phyloP scores from a whole-genome alignment of 2,329 filamentous ascomycete genomes.

The Fonsecaea erecta region DNA sequence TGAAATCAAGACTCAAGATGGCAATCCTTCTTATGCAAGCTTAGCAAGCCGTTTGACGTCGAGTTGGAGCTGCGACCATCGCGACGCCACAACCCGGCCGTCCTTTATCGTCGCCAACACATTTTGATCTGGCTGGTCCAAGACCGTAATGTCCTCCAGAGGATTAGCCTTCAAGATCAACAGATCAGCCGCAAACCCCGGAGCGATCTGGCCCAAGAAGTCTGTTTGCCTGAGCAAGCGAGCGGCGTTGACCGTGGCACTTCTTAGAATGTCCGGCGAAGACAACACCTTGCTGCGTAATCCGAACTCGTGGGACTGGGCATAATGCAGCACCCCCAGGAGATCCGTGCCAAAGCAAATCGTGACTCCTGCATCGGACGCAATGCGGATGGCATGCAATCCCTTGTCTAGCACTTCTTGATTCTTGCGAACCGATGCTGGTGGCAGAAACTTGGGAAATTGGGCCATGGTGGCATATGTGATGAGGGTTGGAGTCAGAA shows the following conservation, averaged over 20 bases:
- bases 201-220: slow-evolving; percentile 55
- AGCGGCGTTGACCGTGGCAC: not conserved
- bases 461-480: slow-evolving; percentile 48
- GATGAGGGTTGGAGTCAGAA: slow-evolving; percentile 60
- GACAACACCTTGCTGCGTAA: slow-evolving; percentile 44
- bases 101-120: slow-evolving; percentile 61
- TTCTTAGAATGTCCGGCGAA: not conserved
- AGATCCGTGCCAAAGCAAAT: slow-evolving; percentile 63
- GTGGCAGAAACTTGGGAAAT: slow-evolving; percentile 45
- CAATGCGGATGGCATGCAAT: slow-evolving; percentile 54
- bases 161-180: slow-evolving; percentile 59
- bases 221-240: slow-evolving; percentile 53
- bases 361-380: slow-evolving; percentile 57
- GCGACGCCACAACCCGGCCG: slow-evolving; percentile 49
- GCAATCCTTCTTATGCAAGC: no score
- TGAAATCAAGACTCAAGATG: no score
- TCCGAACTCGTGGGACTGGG: slow-evolving; percentile 57
- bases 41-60: not conserved
- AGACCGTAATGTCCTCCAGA: slow-evolving; percentile 57
- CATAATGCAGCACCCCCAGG: slow-evolving; percentile 54
- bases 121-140: slow-evolving; percentile 53
- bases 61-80: slow-evolving; percentile 15
- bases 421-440: slow-evolving; percentile 56
- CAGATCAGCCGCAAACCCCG: slow-evolving; percentile 59
- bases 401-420: slow-evolving; percentile 55